These are phyloP conservation scores for Wickerhamomyces chambardii DNA, from an alignment of 805 yeast species.

Conservation along the genomic window DNA sequence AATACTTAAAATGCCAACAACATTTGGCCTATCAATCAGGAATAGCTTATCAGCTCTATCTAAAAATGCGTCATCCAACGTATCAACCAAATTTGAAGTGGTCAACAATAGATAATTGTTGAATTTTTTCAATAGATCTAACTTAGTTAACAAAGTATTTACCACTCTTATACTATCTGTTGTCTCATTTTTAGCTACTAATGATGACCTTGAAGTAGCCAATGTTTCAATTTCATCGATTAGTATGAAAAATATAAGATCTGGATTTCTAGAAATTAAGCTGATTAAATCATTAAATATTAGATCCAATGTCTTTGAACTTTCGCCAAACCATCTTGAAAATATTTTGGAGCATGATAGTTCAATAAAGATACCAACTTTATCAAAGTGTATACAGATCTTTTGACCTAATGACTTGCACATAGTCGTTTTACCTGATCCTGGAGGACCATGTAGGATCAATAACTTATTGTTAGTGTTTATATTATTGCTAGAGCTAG, in stretches of 20 bases:
- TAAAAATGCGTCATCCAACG: conserved; percentile 33
- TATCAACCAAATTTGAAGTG: conserved; percentile 29
- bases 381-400: conserved; percentile 20
- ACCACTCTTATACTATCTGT: conserved; percentile 34
- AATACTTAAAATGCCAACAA: conserved; percentile 19
- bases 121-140: conserved; percentile 27
- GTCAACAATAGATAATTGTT: conserved; percentile 28
- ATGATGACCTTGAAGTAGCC: conserved; percentile 28
- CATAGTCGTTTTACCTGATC: conserved; percentile 36
- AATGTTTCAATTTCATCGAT: conserved; percentile 39
- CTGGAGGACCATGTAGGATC: conserved; percentile 35
- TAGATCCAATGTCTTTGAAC: conserved; percentile 28
- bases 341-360: conserved; percentile 32
- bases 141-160: conserved; percentile 30
- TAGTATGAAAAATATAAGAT: conserved; percentile 23
- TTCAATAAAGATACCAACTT: conserved; percentile 27
- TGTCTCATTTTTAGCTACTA: conserved; percentile 28
- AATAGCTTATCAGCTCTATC: conserved; percentile 33
- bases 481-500: too few relatives aligned
- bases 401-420: conserved; percentile 32
- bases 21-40: conserved; percentile 24
- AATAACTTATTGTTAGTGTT: conserved; percentile 12
- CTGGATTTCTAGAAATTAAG: conserved; percentile 10
- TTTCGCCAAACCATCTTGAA: conserved; percentile 38
- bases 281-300: conserved; percentile 25